These are phyloP conservation scores for Pseudocercospora fijiensis DNA, from an alignment of 2,329 filamentous ascomycete genomes.

Conservation along the genomic window DNA sequence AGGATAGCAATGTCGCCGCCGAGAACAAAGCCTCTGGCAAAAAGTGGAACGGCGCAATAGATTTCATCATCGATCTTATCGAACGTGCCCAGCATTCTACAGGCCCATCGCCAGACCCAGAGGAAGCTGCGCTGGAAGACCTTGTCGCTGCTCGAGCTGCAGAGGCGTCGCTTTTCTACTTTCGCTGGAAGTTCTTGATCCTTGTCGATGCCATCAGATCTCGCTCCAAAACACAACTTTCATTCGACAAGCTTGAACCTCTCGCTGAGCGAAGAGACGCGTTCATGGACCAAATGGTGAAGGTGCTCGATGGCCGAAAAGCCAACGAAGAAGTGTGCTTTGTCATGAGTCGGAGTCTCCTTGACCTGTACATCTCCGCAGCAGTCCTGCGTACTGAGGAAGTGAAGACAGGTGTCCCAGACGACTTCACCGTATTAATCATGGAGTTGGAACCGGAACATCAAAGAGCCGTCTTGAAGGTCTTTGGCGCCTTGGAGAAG, in stretches of 20 bases:
- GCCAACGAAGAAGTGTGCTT: conserved; percentile 69
- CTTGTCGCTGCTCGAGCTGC: conserved; percentile 74
- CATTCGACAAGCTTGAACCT: conserved; percentile 60
- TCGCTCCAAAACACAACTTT: conserved; percentile 51
- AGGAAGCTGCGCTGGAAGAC: conserved; percentile 74
- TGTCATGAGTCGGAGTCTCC: conserved; percentile 69
- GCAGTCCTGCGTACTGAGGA: conserved; percentile 57
- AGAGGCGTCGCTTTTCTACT: conserved; percentile 78
- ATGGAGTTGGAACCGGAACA: conserved; percentile 65
- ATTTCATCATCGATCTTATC: conserved; percentile 70
- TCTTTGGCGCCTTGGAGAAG: conserved; percentile 76
- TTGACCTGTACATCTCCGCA: conserved; percentile 81
- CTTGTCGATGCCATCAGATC: conserved; percentile 52
- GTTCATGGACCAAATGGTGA: conserved; percentile 51
- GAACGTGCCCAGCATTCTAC: conserved; percentile 67
- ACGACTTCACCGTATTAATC: conserved; percentile 53
- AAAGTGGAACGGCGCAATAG: conserved; percentile 51
- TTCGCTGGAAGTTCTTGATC: conserved; percentile 71
- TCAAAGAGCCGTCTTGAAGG: conserved; percentile 66
- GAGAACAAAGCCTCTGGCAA: conserved; percentile 21
- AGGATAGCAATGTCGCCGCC: conserved; percentile 53
- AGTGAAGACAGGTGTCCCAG: conserved; percentile 39
- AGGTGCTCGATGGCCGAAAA: conserved; percentile 50
- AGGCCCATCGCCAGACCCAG: conserved; percentile 60
- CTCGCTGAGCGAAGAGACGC: conserved; percentile 53